Evolutionary conservation across 768 basidiomycete species (phyloP), one percentile per base, ranked within the genome.

Genomic region (Leucocoprinus sp.): DNA sequence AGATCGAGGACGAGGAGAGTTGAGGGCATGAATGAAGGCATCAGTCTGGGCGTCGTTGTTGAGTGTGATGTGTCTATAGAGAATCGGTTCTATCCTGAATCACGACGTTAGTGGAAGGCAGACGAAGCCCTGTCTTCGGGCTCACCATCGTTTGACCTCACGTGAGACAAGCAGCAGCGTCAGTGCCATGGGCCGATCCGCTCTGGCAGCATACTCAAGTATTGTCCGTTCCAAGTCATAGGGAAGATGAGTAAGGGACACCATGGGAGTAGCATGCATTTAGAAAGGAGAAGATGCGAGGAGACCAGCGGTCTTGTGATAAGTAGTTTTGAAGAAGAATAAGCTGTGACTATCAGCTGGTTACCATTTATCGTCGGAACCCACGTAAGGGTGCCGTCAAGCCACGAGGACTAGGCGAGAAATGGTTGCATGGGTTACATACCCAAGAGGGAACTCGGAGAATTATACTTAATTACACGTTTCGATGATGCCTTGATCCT

Each of bases 11-110:
- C 28, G 23, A 5, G 24, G 18, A 15, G 23, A 27, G 6, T 48
- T 31, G 22, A 48, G 46, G 39, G 39, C 37, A 18, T 24, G 46
- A 8, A 48, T 48, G 31, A 48, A 42, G 15, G 33, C 39, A 40
- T 48, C 46, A 19, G 46, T 34, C 21, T 48, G 46, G 4, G 40
- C 40, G 15, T 23, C 21, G 14, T 34, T 28, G 21, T 31, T 34
- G 14, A 48, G 33, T n/a, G 22, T 42, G 46, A 48, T 27, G 21
- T 48, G 39, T 27, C 46, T 34, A 17, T 48, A 48, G 26, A 48
- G 39, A 3, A 42, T 36, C n/a, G 46, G 46, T 26, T 48, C 46
- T 15, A 42, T 34, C 46, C 46, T 48, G 21, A 2, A 22, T 8
- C 12, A n/a, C 19, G 14, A 17, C 18, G 18, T 35, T 29, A 42